Conservation (phyloP, 306 rosid species). For the Quercus glauca region DNA sequence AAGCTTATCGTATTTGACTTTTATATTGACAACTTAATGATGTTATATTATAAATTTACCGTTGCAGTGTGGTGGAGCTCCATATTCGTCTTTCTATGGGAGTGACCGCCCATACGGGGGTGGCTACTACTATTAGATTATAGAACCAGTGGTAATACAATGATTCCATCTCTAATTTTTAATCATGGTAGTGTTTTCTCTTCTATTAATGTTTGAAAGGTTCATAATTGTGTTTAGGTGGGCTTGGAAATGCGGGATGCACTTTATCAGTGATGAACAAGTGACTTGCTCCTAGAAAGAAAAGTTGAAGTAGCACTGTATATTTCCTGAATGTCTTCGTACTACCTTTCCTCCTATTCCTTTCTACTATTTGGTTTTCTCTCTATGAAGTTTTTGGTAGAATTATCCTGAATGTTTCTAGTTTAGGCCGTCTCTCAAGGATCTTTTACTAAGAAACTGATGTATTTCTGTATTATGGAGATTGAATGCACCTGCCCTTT, state of each 20-base stretch:
- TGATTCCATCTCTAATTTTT: slow-evolving; percentile 11
- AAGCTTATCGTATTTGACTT: slow-evolving; percentile 15
- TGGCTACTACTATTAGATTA: slow-evolving; percentile 49
- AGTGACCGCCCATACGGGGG: slow-evolving; percentile 44
- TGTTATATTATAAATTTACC: slow-evolving; percentile 20
- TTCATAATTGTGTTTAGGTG: slow-evolving; percentile 43
- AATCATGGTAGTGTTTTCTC: slow-evolving; percentile 15
- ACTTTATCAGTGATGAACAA: slow-evolving; percentile 30
- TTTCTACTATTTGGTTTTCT: slow-evolving; percentile 16
- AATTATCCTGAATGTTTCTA: slow-evolving; percentile 30
- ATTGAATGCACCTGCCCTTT: slow-evolving; percentile 30
- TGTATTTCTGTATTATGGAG: slow-evolving; percentile 29
- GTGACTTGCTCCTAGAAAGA: slow-evolving; percentile 31
- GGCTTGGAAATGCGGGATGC: slow-evolving; percentile 34
- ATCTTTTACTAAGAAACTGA: slow-evolving; percentile 33
- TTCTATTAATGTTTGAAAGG: slow-evolving; percentile 24
- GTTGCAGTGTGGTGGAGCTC: slow-evolving; percentile 56
- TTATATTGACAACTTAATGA: slow-evolving; percentile 6
- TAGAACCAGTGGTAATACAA: slow-evolving; percentile 35
- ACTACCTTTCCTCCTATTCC: slow-evolving; percentile 24
- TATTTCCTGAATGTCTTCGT: slow-evolving; percentile 10
- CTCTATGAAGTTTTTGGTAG: slow-evolving; percentile 23
- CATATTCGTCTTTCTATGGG: slow-evolving; percentile 49
- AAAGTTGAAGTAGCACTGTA: slow-evolving; percentile 45
- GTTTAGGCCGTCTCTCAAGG: slow-evolving; percentile 37